phyloP scores from a whole-genome alignment of 2,329 filamentous ascomycete species.

The Cryoendolithus antarcticus region DNA sequence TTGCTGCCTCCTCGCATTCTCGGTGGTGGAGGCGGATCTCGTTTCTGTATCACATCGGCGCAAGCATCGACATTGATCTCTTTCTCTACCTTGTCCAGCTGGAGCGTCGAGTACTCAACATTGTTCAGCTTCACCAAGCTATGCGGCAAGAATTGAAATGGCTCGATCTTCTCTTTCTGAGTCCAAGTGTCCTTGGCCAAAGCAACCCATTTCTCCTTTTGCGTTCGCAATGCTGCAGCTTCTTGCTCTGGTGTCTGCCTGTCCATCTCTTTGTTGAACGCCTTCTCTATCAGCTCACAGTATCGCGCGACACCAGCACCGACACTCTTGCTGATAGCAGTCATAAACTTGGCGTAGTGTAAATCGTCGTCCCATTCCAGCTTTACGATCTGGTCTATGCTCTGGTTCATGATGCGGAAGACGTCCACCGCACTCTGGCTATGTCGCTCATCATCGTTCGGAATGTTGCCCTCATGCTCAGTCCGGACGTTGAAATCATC shows the following conservation, averaged over 20 bases:
- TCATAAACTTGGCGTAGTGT: slow-evolving; percentile 96
- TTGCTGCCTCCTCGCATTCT: slow-evolving; percentile 52
- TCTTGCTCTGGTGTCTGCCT: slow-evolving; percentile 78
- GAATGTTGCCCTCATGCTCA: slow-evolving; percentile 35
- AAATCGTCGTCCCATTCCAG: slow-evolving; percentile 89
- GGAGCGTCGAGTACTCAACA: slow-evolving; percentile 84
- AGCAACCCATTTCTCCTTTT: slow-evolving; percentile 86
- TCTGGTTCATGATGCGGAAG: slow-evolving; percentile 87
- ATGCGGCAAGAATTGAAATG: slow-evolving; percentile 92
- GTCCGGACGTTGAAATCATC: slow-evolving; percentile 71
- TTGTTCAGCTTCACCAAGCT: slow-evolving; percentile 98
- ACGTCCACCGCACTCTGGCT: slow-evolving; percentile 89
- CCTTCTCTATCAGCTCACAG: slow-evolving; percentile 76
- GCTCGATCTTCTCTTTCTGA: slow-evolving; percentile 83
- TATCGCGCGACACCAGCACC: slow-evolving; percentile 74
- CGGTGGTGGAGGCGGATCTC: slow-evolving; percentile 58
- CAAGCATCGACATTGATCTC: slow-evolving; percentile 86
- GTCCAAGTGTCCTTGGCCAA: slow-evolving; percentile 89
- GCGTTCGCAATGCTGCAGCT: slow-evolving; percentile 61
- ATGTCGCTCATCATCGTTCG: slow-evolving; percentile 72
- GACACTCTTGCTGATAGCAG: slow-evolving; percentile 72
- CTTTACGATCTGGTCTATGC: slow-evolving; percentile 71
- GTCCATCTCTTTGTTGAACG: slow-evolving; percentile 87
- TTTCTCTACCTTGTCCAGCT: slow-evolving; percentile 80
- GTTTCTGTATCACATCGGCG: slow-evolving; percentile 64